phyloP scores from a whole-genome alignment of 1,284 basidiomycete species.

The Heliocybe sulcata region DNA sequence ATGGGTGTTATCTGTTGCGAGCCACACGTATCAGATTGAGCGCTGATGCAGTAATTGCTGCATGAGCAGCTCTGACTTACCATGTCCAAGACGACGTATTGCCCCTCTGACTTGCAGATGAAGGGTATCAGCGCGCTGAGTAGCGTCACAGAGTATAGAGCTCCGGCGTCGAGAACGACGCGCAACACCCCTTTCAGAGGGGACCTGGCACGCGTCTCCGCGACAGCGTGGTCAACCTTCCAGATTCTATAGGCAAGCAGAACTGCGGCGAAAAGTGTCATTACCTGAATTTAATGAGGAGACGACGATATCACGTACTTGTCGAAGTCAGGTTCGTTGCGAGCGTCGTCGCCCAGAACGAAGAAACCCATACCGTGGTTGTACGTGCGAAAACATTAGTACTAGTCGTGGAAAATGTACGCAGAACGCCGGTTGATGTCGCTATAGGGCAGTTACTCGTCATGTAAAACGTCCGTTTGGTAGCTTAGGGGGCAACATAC shows the following conservation, averaged over 20 bases:
- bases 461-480: background rate
- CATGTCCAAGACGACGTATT: conserved; percentile 26
- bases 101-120: conserved; percentile 20
- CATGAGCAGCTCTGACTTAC: conserved; percentile 10
- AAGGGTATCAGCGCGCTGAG: conserved; percentile 24
- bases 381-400: conserved; percentile 15
- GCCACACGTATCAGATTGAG: too few relatives aligned
- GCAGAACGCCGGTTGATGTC: conserved; percentile 8
- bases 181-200: conserved; percentile 19
- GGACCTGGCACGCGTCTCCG: conserved; percentile 11
- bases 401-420: conserved; percentile 10
- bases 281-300: too few relatives aligned
- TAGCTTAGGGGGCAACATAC: conserved; percentile 6
- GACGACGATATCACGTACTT: too few relatives aligned
- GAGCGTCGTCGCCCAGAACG: conserved; percentile 21
- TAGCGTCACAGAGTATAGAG: conserved; percentile 24
- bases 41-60: too few relatives aligned
- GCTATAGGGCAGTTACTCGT: conserved; percentile 1
- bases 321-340: conserved; percentile 23
- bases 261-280: conserved; percentile 4
- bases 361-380: conserved; percentile 21
- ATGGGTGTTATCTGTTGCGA: conserved; percentile 18
- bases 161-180: conserved; percentile 25
- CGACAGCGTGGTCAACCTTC: conserved; percentile 15
- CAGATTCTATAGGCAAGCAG: conserved; percentile 21